Evolutionary conservation across 345 rosid species (phyloP), one percentile per base, ranked within the genome.

Genomic region (Sonneratia caseolaris): DNA sequence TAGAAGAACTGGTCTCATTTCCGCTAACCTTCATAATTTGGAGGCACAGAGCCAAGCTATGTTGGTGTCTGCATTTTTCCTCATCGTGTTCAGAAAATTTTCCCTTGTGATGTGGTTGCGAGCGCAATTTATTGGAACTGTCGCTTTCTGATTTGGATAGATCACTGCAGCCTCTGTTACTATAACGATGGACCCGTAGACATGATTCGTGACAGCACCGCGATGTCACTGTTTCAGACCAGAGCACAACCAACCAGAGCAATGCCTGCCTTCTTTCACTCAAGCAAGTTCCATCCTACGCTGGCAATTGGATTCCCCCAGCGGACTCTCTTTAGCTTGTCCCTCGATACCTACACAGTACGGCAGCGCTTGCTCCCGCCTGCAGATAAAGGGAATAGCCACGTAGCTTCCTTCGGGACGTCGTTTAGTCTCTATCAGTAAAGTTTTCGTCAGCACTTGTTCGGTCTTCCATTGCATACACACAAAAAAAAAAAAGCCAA

Each of bases 121-220:
- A 21, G 64, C 24, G 4, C 59, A 13, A 21, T 16, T 18, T 55
- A 4, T 40, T 40, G 43, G 9, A 40, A 8, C 5, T 16, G 59
- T 21, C 7, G 12, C 32, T 27, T 27, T 27, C 32, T 27, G 32
- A 27, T 1, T 27, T 95, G 99, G 97, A 89, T 92, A 40, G 98
- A 95, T 70, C 89, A 97, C 13, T 92, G 99, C 77, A 92, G 86
- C 83, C 96, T 95, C 68, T 83, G 88, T 72, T 88, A 91, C 81
- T 95, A 84, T 71, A 79, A 89, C 48, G 99, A 95, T 75, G 99
- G 97, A 36, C 81, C 92, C 75, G 92, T 95, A 71, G 99, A 95
- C 80, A 88, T 95, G 79, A 95, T 96, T 35, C 81, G 97, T 75
- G 90, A 81, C 77, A 95, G 99, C 85, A 95, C 99, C 2, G 93